phyloP scores from a whole-genome alignment of 257 asterid species.

The Rehmannia glutinosa region DNA sequence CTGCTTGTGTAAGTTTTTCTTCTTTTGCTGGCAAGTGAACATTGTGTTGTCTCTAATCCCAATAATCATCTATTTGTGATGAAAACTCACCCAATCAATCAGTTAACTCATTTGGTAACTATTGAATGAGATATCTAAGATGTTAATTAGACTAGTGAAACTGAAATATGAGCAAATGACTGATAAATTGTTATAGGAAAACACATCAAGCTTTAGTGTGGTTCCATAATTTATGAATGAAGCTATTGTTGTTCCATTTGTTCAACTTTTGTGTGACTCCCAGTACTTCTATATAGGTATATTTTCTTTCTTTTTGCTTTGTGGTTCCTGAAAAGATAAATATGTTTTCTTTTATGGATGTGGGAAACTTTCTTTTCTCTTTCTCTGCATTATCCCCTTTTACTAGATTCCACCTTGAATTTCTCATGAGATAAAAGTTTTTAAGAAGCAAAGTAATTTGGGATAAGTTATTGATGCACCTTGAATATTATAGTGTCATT shows the following conservation, averaged over 20 bases:
- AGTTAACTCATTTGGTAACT: too few relatives aligned
- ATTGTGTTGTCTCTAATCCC: too few relatives aligned
- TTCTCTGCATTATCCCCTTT: not conserved
- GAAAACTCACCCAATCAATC: too few relatives aligned
- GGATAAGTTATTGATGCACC: constrained; percentile 18
- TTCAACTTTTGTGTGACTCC: constrained; percentile 67
- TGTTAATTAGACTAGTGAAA: too few relatives aligned
- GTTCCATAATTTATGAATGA: constrained; percentile 67
- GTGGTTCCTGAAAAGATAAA: not conserved
- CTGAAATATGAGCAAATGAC: too few relatives aligned
- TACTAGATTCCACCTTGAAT: not conserved
- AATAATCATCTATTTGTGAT: too few relatives aligned
- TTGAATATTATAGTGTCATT: too few relatives aligned
- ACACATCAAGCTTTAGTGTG: too few relatives aligned
- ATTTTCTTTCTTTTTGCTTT: not conserved
- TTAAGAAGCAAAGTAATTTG: constrained; percentile 19
- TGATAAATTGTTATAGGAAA: too few relatives aligned
- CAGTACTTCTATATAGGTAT: constrained; percentile 63
- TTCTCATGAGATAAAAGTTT: constrained; percentile 17
- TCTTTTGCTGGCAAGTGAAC: too few relatives aligned
- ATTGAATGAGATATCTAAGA: too few relatives aligned
- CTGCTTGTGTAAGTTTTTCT: too few relatives aligned
- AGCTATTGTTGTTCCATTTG: constrained; percentile 48
- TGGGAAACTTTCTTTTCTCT: not conserved
- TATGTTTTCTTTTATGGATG: not conserved